Conservation (phyloP, 257 asterid genomes). For the Solanum virginianum region DNA sequence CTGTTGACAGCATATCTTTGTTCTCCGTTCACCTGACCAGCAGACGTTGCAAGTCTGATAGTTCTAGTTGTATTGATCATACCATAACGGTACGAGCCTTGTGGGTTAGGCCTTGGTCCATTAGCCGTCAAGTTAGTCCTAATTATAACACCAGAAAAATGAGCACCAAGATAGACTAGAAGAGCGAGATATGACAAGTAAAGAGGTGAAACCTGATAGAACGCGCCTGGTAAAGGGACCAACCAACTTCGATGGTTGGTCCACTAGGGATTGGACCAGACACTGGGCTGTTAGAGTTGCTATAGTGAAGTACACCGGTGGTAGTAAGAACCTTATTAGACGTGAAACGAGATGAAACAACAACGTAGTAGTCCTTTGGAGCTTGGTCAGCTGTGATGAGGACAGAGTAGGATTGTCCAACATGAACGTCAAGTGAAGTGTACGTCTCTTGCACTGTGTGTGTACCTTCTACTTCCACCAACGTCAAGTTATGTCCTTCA, state of each 20-base stretch:
- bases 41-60: slow-evolving; percentile 1
- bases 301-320: slow-evolving; percentile 55
- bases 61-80: slow-evolving; percentile 6
- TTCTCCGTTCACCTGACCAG: slow-evolving; percentile 1
- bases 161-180: neutral
- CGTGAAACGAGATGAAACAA: slow-evolving; percentile 61
- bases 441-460: slow-evolving; percentile 15
- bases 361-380: slow-evolving; percentile 58
- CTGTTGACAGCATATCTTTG: slow-evolving; percentile 12
- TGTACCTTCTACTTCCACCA: neutral
- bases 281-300: slow-evolving; percentile 39
- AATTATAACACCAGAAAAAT: neutral
- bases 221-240: slow-evolving; percentile 91
- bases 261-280: slow-evolving; percentile 70
- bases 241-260: slow-evolving; percentile 68
- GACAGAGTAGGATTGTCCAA: slow-evolving; percentile 77
- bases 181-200: neutral
- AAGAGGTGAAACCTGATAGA: slow-evolving; percentile 29
- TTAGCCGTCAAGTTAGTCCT: slow-evolving; percentile 13
- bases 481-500: neutral
- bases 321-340: slow-evolving; percentile 32
- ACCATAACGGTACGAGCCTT: slow-evolving; percentile 11
- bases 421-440: slow-evolving; percentile 67
- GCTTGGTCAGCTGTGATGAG: slow-evolving; percentile 65
- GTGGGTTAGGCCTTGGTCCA: slow-evolving; percentile 17